These are phyloP conservation scores for Flueggea neowawraea DNA, from an alignment of 441 rosid species.

Conservation along the genomic window DNA sequence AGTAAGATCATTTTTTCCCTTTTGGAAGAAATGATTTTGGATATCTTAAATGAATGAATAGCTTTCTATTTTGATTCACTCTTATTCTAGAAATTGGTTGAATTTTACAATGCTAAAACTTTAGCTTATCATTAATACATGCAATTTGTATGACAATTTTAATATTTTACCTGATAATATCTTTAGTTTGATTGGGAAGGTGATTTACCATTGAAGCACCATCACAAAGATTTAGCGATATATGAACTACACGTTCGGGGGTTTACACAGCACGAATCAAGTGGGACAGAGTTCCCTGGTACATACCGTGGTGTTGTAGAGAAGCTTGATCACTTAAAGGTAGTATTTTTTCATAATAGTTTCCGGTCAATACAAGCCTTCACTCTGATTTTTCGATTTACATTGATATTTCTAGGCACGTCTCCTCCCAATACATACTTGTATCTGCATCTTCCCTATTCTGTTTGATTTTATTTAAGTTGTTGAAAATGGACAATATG, in stretches of 20 bases:
- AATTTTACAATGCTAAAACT: too few relatives aligned
- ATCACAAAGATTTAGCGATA: slow-evolving; percentile 67
- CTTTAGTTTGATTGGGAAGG: slow-evolving; percentile 99
- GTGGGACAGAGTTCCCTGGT: slow-evolving; percentile 70
- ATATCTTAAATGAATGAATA: too few relatives aligned
- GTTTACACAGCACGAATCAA: slow-evolving; percentile 85
- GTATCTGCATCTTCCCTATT: background rate
- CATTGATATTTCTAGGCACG: background rate
- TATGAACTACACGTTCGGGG: slow-evolving; percentile 98
- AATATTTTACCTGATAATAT: slow-evolving; percentile 12
- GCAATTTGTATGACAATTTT: background rate
- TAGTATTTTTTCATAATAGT: slow-evolving; percentile 13
- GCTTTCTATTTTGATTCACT: too few relatives aligned
- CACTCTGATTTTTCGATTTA: background rate
- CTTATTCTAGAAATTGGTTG: too few relatives aligned
- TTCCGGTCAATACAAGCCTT: background rate
- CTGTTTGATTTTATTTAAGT: slow-evolving; percentile 9
- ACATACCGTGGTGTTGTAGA: slow-evolving; percentile 80
- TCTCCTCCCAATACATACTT: background rate
- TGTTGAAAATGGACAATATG: slow-evolving; percentile 1
- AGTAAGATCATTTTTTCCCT: too few relatives aligned
- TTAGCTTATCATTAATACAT: slow-evolving; percentile 5
- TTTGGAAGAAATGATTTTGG: too few relatives aligned
- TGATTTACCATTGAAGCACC: slow-evolving; percentile 74
- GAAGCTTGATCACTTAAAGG: slow-evolving; percentile 96